Evolutionary conservation across 768 basidiomycete species (phyloP), one percentile per base, ranked within the genome.

Genomic region (Mycena pura): DNA sequence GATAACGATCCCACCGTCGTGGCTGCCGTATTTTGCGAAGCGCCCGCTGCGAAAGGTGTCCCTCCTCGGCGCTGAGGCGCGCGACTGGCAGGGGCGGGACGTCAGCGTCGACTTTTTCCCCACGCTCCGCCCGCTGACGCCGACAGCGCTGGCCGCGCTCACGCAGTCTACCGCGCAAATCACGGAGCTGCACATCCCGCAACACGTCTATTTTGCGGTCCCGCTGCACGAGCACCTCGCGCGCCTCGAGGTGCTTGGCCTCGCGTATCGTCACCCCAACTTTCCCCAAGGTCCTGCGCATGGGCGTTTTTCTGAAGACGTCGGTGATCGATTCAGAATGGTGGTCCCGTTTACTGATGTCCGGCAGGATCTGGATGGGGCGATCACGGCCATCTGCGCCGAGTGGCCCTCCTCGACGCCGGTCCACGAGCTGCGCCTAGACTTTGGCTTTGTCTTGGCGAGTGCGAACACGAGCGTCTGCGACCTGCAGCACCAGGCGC

Each of bases 121-220:
- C n/a, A 22, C 40, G 7, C 56, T 65, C 21, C 59, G 59, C 2
- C 46, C 44, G 1, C 54, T 62, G n/a, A 57, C 52, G 4, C 3
- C 34, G 24, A 38, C 43, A 21, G 55, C 61, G 17, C 1, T 57
- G 5, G 14, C 44, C 13, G 31, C 54, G 5, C 55, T 61, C 11
- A 8, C 49, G 5, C 44, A 38, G 6, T 56, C 50, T 7, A 27
- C 41, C 1, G 28, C 34, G 5, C 19, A 31, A 25, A 10, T 66
- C 27, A 66, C 60, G 11, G 60, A 62, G 29, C 46, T 66, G 6
- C 55, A 62, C 27, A 34, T 66, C 39, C 64, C 46, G 14, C 25
- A 58, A 24, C 64, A 62, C 38, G 25, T 62, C 9, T 66, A 55
- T 29, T 55, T 56, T 9, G 47, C 19, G 2, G 19, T 62, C 14